A percentile compares a stretch with the other conserved stretches of the same genome.
Conservation (phyloP, 805 yeast genomes). For the Yarrowia hollandica region DNA sequence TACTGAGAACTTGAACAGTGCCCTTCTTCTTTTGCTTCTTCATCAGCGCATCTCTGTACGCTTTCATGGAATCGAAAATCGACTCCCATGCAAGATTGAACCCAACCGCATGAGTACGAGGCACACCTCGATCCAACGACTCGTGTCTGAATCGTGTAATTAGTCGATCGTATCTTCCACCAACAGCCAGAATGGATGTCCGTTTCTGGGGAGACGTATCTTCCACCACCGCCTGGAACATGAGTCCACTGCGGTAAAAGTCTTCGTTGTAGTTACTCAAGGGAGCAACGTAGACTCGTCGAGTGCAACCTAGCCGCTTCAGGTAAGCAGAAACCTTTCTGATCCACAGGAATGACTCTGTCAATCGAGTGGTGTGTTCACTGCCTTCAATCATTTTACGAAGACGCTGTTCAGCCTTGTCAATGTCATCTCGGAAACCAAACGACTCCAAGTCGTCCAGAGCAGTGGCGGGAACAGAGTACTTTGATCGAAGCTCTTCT, state of each 20-base stretch:
- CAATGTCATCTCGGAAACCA: conserved; percentile 70
- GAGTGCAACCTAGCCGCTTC: conserved; percentile 58
- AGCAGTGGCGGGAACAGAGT: conserved; percentile 77
- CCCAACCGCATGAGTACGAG: conserved; percentile 70
- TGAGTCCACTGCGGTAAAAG: conserved; percentile 76
- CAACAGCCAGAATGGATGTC: conserved; percentile 66
- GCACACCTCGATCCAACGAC: conserved; percentile 42
- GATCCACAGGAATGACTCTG: conserved; percentile 63
- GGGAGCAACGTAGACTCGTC: conserved; percentile 68
- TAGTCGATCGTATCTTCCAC: conserved; percentile 87
- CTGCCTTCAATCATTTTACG: conserved; percentile 73
- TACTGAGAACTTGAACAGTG: conserved; percentile 34
- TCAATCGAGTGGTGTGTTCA: conserved; percentile 60
- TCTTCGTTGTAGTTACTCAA: conserved; percentile 78
- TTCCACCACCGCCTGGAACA: conserved; percentile 84
- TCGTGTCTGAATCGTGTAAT: conserved; percentile 66
- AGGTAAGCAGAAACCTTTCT: conserved; percentile 56
- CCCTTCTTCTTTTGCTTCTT: conserved; percentile 33
- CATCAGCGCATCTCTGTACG: conserved; percentile 35
- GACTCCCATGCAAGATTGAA: conserved; percentile 78
- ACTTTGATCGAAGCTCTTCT: conserved; percentile 57
- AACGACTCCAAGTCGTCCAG: conserved; percentile 78
- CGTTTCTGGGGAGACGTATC: conserved; percentile 41
- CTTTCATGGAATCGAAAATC: conserved; percentile 52
- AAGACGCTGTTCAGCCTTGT: conserved; percentile 60